A percentile compares a stretch with the other conserved stretches of the same genome.
phyloP scores from a whole-genome alignment of 73 alveolate genomes.

The Symbiodinium natans region DNA sequence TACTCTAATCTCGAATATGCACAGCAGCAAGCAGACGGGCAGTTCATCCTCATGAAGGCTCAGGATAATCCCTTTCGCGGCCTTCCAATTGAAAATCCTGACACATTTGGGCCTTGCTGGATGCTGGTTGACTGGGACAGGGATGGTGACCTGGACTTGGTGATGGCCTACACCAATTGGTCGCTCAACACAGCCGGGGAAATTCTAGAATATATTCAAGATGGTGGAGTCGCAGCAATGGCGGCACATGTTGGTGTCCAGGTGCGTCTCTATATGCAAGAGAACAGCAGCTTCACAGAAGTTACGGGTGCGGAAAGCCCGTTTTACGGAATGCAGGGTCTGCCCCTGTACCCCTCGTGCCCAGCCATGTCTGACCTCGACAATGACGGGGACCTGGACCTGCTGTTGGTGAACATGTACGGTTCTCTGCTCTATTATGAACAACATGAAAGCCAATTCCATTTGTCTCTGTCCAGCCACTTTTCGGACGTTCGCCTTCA shows the following conservation, averaged over 20 bases:
- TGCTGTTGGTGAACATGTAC: not conserved
- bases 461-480: no score
- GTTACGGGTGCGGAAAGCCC: not conserved
- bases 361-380: not conserved
- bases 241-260: not conserved
- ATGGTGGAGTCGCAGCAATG: no score
- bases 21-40: not conserved
- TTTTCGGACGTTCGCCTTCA: not conserved
- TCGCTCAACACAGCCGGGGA: no score
- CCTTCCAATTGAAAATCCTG: not conserved
- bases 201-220: no score
- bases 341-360: not conserved
- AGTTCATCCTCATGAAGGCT: not conserved
- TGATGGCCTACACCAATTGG: not conserved
- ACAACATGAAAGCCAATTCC: not conserved
- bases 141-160: not conserved
- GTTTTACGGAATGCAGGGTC: not conserved
- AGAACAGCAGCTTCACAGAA: not conserved
- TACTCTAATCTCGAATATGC: not conserved
- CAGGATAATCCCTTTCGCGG: constrained; percentile 19
- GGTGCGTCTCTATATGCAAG: not conserved
- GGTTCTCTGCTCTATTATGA: not conserved
- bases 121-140: not conserved
- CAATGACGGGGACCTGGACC: constrained; percentile 15
- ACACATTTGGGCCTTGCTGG: not conserved